Percentiles rank a stretch among this genome's conserved stretches.
phyloP scores from a whole-genome alignment of 345 rosid genomes.

The Euphorbia tirucalli region DNA sequence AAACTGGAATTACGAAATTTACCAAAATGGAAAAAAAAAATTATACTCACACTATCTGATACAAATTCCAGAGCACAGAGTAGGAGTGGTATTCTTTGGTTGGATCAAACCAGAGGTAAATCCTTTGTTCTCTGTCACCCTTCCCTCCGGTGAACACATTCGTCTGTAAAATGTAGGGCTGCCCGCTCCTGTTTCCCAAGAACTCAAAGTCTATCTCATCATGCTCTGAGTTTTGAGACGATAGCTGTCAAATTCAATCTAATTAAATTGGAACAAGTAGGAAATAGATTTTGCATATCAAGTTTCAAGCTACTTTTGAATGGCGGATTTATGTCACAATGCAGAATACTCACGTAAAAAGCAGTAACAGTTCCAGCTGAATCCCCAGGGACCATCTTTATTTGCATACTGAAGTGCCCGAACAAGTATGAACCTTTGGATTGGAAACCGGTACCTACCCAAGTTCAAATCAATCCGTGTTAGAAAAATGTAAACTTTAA shows the following conservation, averaged over 20 bases:
- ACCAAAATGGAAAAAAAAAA: too few relatives aligned
- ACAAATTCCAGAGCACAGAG: slow-evolving; percentile 25
- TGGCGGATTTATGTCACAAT: too few relatives aligned
- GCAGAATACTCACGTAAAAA: slow-evolving; percentile 14
- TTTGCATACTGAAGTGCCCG: slow-evolving; percentile 29
- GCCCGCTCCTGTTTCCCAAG: slow-evolving; percentile 29
- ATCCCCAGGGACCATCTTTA: slow-evolving; percentile 25
- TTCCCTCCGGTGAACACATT: slow-evolving; percentile 22
- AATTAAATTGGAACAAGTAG: neutral
- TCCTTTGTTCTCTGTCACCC: slow-evolving; percentile 33
- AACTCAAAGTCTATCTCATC: slow-evolving; percentile 36
- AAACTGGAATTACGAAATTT: too few relatives aligned
- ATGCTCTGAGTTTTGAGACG: slow-evolving; percentile 15
- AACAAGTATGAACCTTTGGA: slow-evolving; percentile 24
- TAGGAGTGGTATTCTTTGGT: slow-evolving; percentile 20
- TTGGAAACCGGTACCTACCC: slow-evolving; percentile 10
- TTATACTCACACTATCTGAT: slow-evolving; percentile 23
- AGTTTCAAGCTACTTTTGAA: too few relatives aligned
- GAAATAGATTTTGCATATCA: too few relatives aligned
- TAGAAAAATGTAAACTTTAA: too few relatives aligned
- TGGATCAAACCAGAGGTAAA: slow-evolving; percentile 38
- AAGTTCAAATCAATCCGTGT: too few relatives aligned
- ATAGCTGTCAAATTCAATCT: slow-evolving; percentile 22
- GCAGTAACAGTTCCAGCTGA: slow-evolving; percentile 29
- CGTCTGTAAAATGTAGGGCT: slow-evolving; percentile 22